A percentile compares a stretch with the other conserved stretches of the same genome.
phyloP scores from a whole-genome alignment of 352 stramenopile genomes.

The Poterioochromonas sp. region DNA sequence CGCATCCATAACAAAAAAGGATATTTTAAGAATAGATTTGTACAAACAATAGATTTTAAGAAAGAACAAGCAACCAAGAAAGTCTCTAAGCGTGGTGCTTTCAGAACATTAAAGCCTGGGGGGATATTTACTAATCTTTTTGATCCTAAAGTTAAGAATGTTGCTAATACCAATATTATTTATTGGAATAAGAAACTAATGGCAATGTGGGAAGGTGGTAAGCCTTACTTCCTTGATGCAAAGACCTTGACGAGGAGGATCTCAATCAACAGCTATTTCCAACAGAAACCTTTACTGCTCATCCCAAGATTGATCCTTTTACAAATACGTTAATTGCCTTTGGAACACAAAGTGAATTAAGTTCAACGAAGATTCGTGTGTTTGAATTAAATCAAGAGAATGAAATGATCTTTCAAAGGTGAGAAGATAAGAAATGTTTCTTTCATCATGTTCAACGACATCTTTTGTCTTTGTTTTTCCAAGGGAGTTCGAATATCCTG shows the following conservation, averaged over 20 bases:
- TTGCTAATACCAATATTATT: constrained; percentile 55
- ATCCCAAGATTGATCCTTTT: constrained; percentile 44
- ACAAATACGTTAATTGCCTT: constrained; percentile 35
- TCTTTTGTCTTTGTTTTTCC: neutral
- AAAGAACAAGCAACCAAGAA: constrained; percentile 38
- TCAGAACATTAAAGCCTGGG: constrained; percentile 42
- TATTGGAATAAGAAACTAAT: constrained; percentile 57
- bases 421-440: neutral
- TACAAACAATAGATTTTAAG: constrained; percentile 37
- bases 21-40: constrained; percentile 42
- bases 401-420: constrained; percentile 27
- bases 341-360: constrained; percentile 8
- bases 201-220: constrained; percentile 55
- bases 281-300: constrained; percentile 46
- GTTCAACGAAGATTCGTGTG: constrained; percentile 48
- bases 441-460: neutral
- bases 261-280: constrained; percentile 27
- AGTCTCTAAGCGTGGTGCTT: constrained; percentile 43
- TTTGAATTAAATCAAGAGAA: constrained; percentile 58
- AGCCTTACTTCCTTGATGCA: constrained; percentile 57
- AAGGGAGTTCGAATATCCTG: neutral
- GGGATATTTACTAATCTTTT: constrained; percentile 44
- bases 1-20: constrained; percentile 36
- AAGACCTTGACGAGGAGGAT: constrained; percentile 25
- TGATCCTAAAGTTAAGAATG: constrained; percentile 42